Conservation (phyloP, 1,284 basidiomycete species). For the Apiotrichum domesticum region DNA sequence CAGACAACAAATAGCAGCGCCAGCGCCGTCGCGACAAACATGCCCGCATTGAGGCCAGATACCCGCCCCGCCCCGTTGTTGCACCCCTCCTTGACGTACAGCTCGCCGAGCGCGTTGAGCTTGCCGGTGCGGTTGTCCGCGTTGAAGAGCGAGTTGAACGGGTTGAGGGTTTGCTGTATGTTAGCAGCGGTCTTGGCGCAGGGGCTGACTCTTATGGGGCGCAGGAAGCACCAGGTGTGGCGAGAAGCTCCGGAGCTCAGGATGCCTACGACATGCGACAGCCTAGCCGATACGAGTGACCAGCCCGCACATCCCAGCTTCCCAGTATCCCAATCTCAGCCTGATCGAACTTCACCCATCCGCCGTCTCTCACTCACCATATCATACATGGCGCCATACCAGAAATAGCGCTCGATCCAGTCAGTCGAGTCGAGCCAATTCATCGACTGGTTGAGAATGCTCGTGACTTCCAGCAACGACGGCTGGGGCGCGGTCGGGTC, state of each 20-base stretch:
- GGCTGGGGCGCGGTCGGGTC: constrained; percentile 38
- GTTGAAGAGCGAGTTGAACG: constrained; percentile 21
- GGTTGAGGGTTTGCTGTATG: constrained; percentile 28
- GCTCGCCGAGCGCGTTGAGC: constrained; percentile 22
- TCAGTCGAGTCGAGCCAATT: constrained; percentile 48
- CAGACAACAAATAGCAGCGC: too few species aligned
- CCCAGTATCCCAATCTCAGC: too few species aligned
- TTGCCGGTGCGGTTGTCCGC: constrained; percentile 18
- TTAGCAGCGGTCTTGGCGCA: neutral
- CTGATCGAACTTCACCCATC: too few species aligned
- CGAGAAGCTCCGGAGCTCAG: neutral
- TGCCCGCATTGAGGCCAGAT: neutral
- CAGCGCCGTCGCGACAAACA: too few species aligned
- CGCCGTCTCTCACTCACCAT: constrained; percentile 20
- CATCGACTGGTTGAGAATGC: constrained; percentile 49
- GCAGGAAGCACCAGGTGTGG: neutral
- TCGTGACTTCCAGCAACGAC: constrained; percentile 41
- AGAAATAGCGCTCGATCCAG: constrained; percentile 52
- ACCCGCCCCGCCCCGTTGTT: neutral
- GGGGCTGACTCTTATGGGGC: too few species aligned
- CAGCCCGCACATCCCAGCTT: too few species aligned
- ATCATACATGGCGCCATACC: constrained; percentile 50
- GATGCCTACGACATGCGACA: too few species aligned
- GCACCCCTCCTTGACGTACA: constrained; percentile 14
- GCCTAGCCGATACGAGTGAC: too few species aligned